Percentiles rank a stretch among this genome's conserved stretches.
phyloP scores from a whole-genome alignment of 345 rosid species.

The Hypericum perforatum region DNA sequence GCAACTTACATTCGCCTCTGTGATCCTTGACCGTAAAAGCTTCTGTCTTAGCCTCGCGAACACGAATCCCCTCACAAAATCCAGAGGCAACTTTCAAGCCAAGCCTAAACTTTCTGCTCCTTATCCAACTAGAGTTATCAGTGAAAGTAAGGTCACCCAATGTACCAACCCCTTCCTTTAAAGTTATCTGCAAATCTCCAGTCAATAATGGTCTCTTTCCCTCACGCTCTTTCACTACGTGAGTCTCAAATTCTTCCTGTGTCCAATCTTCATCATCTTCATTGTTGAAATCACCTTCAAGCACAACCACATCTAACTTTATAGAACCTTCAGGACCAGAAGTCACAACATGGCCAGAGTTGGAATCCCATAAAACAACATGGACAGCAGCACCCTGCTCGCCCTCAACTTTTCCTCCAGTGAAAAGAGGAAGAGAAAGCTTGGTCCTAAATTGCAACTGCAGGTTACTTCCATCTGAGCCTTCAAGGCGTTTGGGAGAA shows the following conservation, averaged over 20 bases:
- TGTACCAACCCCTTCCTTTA: conserved; percentile 97
- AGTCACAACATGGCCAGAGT: conserved; percentile 60
- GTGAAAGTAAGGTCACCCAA: conserved; percentile 84
- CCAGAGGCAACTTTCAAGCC: conserved; percentile 76
- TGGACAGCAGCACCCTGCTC: conserved; percentile 98
- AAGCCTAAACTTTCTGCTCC: conserved; percentile 92
- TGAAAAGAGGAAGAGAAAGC: conserved; percentile 93
- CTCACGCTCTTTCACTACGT: conserved; percentile 87
- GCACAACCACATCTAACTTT: conserved; percentile 81
- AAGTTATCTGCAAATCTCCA: conserved; percentile 79
- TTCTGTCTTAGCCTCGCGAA: conserved; percentile 96
- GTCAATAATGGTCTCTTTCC: conserved; percentile 89
- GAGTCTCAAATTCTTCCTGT: conserved; percentile 84
- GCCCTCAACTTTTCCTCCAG: conserved; percentile 97
- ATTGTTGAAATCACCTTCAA: conserved; percentile 87
- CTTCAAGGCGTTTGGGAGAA: conserved; percentile 88
- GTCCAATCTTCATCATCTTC: conserved; percentile 95
- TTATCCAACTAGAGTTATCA: conserved; percentile 97
- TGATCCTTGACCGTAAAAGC: conserved; percentile 96
- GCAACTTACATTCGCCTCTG: conserved; percentile 77
- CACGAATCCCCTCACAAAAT: conserved; percentile 63
- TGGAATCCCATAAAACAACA: conserved; percentile 57
- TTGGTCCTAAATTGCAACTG: conserved; percentile 75
- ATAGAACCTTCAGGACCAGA: conserved; percentile 72
- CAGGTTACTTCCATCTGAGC: conserved; percentile 70